Conservation (phyloP, 805 yeast genomes). For the Candida golubevii region DNA sequence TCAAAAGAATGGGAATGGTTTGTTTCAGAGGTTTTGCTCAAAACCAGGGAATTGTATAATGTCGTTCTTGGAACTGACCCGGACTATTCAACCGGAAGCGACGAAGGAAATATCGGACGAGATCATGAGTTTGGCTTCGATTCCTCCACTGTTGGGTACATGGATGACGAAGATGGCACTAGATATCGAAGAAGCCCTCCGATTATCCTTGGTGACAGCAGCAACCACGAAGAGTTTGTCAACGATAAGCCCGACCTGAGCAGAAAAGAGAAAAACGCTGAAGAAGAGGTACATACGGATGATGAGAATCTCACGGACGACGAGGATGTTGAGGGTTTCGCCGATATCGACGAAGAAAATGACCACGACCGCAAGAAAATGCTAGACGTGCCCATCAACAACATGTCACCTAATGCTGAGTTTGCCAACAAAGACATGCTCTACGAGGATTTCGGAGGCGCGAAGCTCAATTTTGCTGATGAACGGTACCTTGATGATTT, state of each 20-base stretch:
- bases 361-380: constrained; percentile 6
- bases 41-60: constrained; percentile 53
- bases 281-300: constrained; percentile 9
- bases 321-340: neutral
- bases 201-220: constrained; percentile 33
- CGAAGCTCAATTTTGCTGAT: constrained; percentile 14
- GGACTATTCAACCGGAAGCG: constrained; percentile 12
- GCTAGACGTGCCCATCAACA: constrained; percentile 22
- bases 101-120: constrained; percentile 3
- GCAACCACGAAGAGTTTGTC: constrained; percentile 32
- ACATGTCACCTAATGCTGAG: constrained; percentile 29
- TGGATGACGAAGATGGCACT: constrained; percentile 34
- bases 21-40: constrained; percentile 44
- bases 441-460: constrained; percentile 26
- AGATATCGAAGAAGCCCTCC: constrained; percentile 19
- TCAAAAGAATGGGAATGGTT: constrained; percentile 44
- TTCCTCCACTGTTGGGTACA: constrained; percentile 35
- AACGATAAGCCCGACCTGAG: constrained; percentile 17
- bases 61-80: constrained; percentile 49
- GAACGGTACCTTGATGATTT: constrained; percentile 35
- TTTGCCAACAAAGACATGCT: constrained; percentile 17
- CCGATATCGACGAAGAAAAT: neutral
- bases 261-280: constrained; percentile 15
- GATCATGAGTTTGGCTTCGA: constrained; percentile 24
- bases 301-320: neutral